Evolutionary conservation across 345 rosid genomes (phyloP).

Genomic region (Erysimum cheiranthoides): DNA sequence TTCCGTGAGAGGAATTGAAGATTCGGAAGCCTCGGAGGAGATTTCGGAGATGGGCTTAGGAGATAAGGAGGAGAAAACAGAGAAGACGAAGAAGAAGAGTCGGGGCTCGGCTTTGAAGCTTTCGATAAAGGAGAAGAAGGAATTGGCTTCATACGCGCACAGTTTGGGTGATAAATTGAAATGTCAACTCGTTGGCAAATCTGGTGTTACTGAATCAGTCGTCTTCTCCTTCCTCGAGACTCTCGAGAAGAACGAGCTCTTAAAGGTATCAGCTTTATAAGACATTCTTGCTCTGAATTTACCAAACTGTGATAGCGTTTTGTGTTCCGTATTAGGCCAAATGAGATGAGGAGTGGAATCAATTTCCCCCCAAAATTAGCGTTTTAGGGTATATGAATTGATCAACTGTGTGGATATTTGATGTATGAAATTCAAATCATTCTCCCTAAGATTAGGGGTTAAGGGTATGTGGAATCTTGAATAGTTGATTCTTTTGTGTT

Average conservation of each 20-base stretch:
- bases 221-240: conserved; percentile 70
- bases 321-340: neutral
- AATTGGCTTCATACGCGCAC: conserved; percentile 77
- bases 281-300: neutral
- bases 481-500: neutral
- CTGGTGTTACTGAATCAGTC: conserved; percentile 76
- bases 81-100: conserved; percentile 37
- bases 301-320: neutral
- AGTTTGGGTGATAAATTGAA: conserved; percentile 79
- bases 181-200: conserved; percentile 80
- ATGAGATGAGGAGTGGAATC: neutral
- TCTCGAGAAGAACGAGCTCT: conserved; percentile 80
- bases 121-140: conserved; percentile 86
- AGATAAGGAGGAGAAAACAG: conserved; percentile 27
- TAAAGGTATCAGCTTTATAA: conserved; percentile 57
- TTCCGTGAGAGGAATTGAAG: conserved; percentile 24
- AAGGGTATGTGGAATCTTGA: neutral
- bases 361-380: neutral
- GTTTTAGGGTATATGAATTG: neutral
- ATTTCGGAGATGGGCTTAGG: conserved; percentile 24
- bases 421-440: neutral
- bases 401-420: neutral
- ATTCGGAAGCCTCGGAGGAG: conserved; percentile 32
- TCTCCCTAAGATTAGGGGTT: neutral
- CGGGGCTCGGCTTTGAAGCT: conserved; percentile 46